Percentiles rank a stretch among this genome's conserved stretches.
Evolutionary conservation across 108 stramenopile genomes (phyloP).

Genomic region (Hondaea fermentalgiana): DNA sequence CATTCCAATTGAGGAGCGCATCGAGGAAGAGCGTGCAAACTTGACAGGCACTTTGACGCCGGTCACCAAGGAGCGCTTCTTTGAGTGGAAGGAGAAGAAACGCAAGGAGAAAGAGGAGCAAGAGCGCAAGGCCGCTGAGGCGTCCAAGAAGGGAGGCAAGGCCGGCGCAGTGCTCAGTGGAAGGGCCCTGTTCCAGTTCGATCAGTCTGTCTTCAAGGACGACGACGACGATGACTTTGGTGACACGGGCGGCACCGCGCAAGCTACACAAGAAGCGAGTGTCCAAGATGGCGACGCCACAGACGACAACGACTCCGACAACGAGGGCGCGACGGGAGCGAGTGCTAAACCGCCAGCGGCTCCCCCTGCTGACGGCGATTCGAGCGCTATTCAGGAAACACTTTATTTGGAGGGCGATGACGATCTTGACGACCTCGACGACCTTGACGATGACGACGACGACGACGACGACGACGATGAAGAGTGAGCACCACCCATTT

Average conservation of each 20-base stretch:
- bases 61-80: conserved; percentile 8
- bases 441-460: background rate
- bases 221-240: background rate
- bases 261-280: background rate
- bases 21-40: background rate
- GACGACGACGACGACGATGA: background rate
- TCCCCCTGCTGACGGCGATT: background rate
- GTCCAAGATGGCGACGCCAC: background rate
- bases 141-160: conserved; percentile 13
- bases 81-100: conserved; percentile 14
- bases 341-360: background rate
- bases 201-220: background rate
- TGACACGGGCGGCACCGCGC: background rate
- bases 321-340: background rate
- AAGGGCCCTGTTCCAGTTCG: background rate
- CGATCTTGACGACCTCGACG: background rate
- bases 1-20: conserved; percentile 8
- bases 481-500: too few species aligned
- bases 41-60: background rate
- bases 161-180: background rate
- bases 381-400: background rate
- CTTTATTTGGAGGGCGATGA: conserved; percentile 1
- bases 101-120: conserved; percentile 1
- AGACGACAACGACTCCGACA: background rate
- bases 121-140: background rate